Evolutionary conservation across 2,329 filamentous ascomycete genomes (phyloP), one percentile per base, ranked within the genome.

Genomic region (Ophiostoma piceae): DNA sequence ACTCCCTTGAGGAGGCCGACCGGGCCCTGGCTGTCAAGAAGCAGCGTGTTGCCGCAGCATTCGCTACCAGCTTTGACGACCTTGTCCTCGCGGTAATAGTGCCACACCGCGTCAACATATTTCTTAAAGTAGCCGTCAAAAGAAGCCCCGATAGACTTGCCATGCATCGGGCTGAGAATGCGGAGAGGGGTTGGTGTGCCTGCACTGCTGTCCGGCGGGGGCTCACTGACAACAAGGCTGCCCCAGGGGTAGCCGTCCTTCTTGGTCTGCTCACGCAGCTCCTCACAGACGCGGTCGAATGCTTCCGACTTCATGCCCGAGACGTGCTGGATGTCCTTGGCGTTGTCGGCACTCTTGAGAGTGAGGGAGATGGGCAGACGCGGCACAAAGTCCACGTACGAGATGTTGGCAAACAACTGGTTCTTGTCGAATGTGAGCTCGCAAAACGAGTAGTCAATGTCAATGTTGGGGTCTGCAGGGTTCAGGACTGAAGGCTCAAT

Each of bases 401-500:
- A 86, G 78, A 91, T 89, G 72, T 88, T 88, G 70, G 84, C 86
- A 74, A 85, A 88, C 3, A 89, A 80, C 77, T 87, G 83, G 67
- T 80, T 78, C 65, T 75, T 73, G 75, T 87, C 87, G 76, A 84
- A 85, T 1, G 87, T 88, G 76, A 89, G 87, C 77, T 88, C 86
- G 78, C 82, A 85, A 75, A 88, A 88, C 60, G 80, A 80, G 79
- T 86, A 88, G 72, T 83, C 79, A 51, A 82, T 79, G 51, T 80
- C 77, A 65, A 81, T 81, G 73, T 88, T 88, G 8, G 82, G 79
- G 72, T 88, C 86, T 9, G 81, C 81, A 0, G 83, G 82, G 75
- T 90, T 90, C 12, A 86, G 84, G n/a, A 89, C 85, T 4, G 86
- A 88, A 0, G 88, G 88, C 76, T 90, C 88, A 64, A 90, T 87